These are phyloP conservation scores for Aureobasidium sp. DNA, from an alignment of 2,329 filamentous ascomycete genomes.

Conservation along the genomic window DNA sequence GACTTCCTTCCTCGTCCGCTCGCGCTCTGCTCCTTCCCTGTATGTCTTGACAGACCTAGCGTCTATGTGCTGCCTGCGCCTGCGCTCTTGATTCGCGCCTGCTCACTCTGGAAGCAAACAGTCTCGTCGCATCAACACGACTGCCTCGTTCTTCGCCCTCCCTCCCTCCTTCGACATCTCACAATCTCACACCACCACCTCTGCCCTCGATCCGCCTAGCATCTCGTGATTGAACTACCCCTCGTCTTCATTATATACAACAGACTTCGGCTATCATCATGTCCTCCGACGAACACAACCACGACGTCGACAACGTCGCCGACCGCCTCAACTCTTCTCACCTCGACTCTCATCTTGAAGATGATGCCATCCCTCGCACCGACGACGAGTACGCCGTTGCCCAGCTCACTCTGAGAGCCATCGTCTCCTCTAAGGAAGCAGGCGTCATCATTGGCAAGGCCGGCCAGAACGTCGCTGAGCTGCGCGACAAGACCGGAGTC, in stretches of 20 bases:
- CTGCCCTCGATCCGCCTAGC: constrained; percentile 10
- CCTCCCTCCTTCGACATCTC: not conserved
- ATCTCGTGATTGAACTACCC: not conserved
- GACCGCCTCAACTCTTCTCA: constrained; percentile 38
- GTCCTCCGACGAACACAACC: constrained; percentile 34
- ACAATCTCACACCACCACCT: constrained; percentile 1
- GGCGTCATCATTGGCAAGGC: constrained; percentile 98
- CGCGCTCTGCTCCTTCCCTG: not conserved
- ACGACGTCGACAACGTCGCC: constrained; percentile 31
- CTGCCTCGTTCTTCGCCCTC: not conserved
- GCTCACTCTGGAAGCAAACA: not conserved
- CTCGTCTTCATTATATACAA: constrained; percentile 16
- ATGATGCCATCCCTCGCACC: constrained; percentile 82
- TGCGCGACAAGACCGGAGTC: constrained; percentile 94
- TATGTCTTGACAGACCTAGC: not conserved
- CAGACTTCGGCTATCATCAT: constrained; percentile 25
- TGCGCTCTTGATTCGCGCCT: not conserved
- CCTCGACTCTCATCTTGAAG: too few relatives aligned
- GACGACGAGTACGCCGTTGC: constrained; percentile 94
- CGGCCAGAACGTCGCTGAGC: constrained; percentile 94
- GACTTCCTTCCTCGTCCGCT: not conserved
- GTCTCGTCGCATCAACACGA: not conserved
- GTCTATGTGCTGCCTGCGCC: not conserved
- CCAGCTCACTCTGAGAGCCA: constrained; percentile 88
- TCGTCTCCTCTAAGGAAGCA: constrained; percentile 97